Percentiles rank a stretch among this genome's conserved stretches.
These are phyloP conservation scores for Bonia amplexicaulis DNA, from an alignment of 176 grass and related monocot species.

Conservation along the genomic window DNA sequence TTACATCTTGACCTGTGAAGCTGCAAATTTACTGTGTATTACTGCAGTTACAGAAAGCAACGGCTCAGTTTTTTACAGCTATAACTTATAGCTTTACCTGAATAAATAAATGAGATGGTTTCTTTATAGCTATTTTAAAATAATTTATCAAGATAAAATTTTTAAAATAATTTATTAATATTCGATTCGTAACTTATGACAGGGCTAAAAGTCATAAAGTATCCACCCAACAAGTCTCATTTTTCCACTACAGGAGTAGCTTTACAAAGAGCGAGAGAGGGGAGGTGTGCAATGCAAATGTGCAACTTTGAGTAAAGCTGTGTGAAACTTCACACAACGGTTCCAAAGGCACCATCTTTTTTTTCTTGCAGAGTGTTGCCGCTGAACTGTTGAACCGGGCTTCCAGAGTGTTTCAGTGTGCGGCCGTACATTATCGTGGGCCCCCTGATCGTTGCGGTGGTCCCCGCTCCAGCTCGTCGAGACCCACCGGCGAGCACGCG, in stretches of 20 bases:
- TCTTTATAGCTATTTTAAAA: no score
- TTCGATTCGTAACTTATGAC: no score
- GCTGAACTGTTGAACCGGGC: neutral
- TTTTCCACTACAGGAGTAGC: neutral
- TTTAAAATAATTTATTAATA: no score
- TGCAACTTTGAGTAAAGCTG: neutral
- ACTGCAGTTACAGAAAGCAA: neutral
- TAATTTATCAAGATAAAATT: no score
- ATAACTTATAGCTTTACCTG: no score
- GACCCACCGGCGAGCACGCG: slow-evolving; percentile 49
- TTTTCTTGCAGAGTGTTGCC: neutral
- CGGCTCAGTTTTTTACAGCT: no score
- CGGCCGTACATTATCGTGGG: neutral
- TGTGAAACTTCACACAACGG: neutral
- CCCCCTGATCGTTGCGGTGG: neutral
- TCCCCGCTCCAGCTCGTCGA: slow-evolving; percentile 36
- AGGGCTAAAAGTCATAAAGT: no score
- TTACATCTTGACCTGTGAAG: neutral
- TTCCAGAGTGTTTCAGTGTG: slow-evolving; percentile 9
- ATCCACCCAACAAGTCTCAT: neutral
- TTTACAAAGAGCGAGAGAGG: neutral
- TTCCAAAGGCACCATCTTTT: neutral
- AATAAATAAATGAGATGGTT: no score
- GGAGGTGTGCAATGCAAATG: neutral
- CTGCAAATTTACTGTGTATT: neutral